A percentile compares a stretch with the other conserved stretches of the same genome.
Conservation (phyloP, 2,329 filamentous ascomycete species). For the Ophioceras dolichostomum region DNA sequence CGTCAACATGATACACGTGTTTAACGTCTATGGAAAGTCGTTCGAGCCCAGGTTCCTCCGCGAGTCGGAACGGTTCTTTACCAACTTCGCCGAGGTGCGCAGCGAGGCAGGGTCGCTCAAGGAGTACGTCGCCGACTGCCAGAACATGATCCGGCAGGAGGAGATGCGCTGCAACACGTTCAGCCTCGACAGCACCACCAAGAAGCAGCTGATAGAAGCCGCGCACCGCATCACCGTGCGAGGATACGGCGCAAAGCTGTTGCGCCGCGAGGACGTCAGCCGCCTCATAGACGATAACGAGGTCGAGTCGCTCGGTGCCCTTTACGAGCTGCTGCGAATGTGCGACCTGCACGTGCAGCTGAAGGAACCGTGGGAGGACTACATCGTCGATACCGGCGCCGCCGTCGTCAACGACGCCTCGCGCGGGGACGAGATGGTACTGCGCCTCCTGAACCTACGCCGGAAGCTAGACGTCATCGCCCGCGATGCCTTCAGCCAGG, state of each 20-base stretch:
- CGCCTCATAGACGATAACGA: slow-evolving; percentile 62
- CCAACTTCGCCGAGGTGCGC: slow-evolving; percentile 55
- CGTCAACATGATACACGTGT: slow-evolving; percentile 73
- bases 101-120: slow-evolving; percentile 51
- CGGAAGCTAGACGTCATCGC: slow-evolving; percentile 66
- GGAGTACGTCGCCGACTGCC: slow-evolving; percentile 61
- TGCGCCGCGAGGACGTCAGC: slow-evolving; percentile 54
- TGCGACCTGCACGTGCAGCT: slow-evolving; percentile 59
- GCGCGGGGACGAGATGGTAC: slow-evolving; percentile 74
- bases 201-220: slow-evolving; percentile 59
- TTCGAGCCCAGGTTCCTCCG: slow-evolving; percentile 70
- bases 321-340: slow-evolving; percentile 68
- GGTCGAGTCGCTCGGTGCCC: slow-evolving; percentile 55
- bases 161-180: slow-evolving; percentile 66
- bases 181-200: slow-evolving; percentile 73
- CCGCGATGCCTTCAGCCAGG: slow-evolving; percentile 61
- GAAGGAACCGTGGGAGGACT: slow-evolving; percentile 61
- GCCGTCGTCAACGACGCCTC: slow-evolving; percentile 70
- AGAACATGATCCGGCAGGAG: slow-evolving; percentile 59
- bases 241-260: slow-evolving; percentile 51
- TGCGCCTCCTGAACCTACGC: slow-evolving; percentile 71
- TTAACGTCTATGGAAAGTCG: slow-evolving; percentile 63
- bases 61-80: slow-evolving; percentile 55
- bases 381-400: slow-evolving; percentile 65
- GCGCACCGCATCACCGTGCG: slow-evolving; percentile 64